phyloP scores from a whole-genome alignment of 2,329 filamentous ascomycete genomes.

The Fusarium nematophilum region DNA sequence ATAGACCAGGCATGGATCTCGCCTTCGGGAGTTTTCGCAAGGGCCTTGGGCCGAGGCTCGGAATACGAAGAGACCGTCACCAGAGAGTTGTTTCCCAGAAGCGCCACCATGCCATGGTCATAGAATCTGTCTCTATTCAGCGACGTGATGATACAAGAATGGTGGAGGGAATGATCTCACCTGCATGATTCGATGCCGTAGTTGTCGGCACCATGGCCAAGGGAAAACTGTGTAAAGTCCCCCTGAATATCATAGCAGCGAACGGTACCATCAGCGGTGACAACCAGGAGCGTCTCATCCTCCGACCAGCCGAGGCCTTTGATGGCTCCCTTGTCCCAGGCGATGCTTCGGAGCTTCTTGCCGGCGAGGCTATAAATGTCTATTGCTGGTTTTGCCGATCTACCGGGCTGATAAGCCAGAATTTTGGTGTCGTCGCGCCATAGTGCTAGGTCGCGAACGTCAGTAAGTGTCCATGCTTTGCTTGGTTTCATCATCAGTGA shows the following conservation, averaged over 20 bases:
- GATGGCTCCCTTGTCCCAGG: conserved; percentile 91
- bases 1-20: conserved; percentile 89
- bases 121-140: conserved; percentile 71
- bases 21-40: conserved; percentile 81
- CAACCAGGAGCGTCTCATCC: conserved; percentile 89
- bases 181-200: conserved; percentile 88
- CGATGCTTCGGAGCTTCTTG: conserved; percentile 84
- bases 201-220: conserved; percentile 91
- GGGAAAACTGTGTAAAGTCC: conserved; percentile 93
- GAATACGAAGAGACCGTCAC: conserved; percentile 89
- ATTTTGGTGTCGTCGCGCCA: conserved; percentile 91
- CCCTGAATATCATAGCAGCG: conserved; percentile 92
- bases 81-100: conserved; percentile 88
- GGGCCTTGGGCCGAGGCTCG: conserved; percentile 86
- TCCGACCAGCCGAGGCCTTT: conserved; percentile 96
- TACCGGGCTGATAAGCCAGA: conserved; percentile 78
- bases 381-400: conserved; percentile 82
- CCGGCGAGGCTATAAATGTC: conserved; percentile 95
- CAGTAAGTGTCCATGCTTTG: conserved; percentile 6
- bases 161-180: conserved; percentile 37
- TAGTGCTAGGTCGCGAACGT: conserved; percentile 69
- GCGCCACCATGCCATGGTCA: conserved; percentile 88
- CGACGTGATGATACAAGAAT: neutral
- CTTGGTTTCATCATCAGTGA: conserved; percentile 20
- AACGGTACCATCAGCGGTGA: conserved; percentile 90